phyloP scores from a whole-genome alignment of 371 early-diverging fungal genomes.

The Lichtheimia corymbifera region DNA sequence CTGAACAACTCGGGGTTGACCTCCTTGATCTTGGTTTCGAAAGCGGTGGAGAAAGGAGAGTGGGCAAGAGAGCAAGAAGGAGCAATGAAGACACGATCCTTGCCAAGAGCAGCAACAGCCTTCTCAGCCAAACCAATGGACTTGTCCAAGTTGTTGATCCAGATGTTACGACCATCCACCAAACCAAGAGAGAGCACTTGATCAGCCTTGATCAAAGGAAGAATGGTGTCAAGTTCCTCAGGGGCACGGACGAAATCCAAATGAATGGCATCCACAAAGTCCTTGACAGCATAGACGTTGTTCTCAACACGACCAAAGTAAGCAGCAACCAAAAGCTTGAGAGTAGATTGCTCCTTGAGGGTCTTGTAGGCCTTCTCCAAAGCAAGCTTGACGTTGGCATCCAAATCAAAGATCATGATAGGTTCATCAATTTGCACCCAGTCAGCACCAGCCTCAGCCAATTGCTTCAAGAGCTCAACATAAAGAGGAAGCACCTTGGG shows the following conservation, averaged over 20 bases:
- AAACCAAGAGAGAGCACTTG: conserved; percentile 86
- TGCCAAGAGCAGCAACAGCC: conserved; percentile 67
- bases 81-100: conserved; percentile 78
- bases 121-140: conserved; percentile 71
- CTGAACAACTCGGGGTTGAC: conserved; percentile 76
- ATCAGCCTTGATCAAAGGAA: conserved; percentile 52
- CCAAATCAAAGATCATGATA: conserved; percentile 76
- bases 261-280: conserved; percentile 84
- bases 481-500: conserved; percentile 80
- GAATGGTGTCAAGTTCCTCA: conserved; percentile 74
- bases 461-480: conserved; percentile 71
- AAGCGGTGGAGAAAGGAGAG: conserved; percentile 84
- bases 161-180: conserved; percentile 95
- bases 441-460: conserved; percentile 86
- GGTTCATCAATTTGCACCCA: conserved; percentile 96
- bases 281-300: conserved; percentile 70
- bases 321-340: conserved; percentile 84
- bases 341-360: conserved; percentile 55
- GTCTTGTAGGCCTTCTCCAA: conserved; percentile 66
- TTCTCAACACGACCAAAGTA: conserved; percentile 90
- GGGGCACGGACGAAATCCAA: conserved; percentile 90
- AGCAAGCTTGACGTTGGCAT: conserved; percentile 48
- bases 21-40: conserved; percentile 76
- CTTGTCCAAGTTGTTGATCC: conserved; percentile 86
- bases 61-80: conserved; percentile 94